Evolutionary conservation across 768 basidiomycete species (phyloP).

Genomic region (Tylopilus cervinicoccineus): DNA sequence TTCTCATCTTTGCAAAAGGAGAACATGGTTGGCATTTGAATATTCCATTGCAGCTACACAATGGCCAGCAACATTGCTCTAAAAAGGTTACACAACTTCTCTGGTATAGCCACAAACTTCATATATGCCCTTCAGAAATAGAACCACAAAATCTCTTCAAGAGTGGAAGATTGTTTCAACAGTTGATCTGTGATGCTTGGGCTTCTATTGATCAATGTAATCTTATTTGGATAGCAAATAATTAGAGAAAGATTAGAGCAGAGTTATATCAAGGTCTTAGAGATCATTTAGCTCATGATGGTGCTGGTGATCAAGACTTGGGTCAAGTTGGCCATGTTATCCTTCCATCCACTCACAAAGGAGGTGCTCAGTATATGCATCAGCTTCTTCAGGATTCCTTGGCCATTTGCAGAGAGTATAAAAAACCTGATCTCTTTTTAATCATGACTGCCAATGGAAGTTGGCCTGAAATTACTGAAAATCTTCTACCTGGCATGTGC

Average conservation of each 20-base stretch:
- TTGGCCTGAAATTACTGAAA: conserved; percentile 42
- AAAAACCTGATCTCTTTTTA: conserved; percentile 43
- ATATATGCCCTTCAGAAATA: conserved; percentile 1
- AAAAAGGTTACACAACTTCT: conserved; percentile 28
- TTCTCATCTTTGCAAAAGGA: conserved; percentile 40
- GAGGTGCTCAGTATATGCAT: conserved; percentile 40
- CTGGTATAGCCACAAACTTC: conserved; percentile 33
- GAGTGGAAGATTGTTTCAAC: conserved; percentile 40
- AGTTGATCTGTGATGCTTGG: conserved; percentile 44
- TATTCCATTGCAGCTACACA: conserved; percentile 10
- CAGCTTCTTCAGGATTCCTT: conserved; percentile 44
- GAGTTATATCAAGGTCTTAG: conserved; percentile 33
- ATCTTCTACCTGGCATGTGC: conserved; percentile 32
- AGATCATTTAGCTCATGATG: conserved; percentile 29
- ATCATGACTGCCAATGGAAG: conserved; percentile 50
- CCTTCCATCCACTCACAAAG: conserved; percentile 40
- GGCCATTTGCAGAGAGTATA: conserved; percentile 37
- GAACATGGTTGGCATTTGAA: conserved; percentile 35
- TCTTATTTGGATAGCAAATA: conserved; percentile 31
- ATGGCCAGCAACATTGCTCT: not conserved
- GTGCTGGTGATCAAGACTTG: conserved; percentile 18
- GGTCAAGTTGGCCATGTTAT: conserved; percentile 29
- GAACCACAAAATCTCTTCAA: conserved; percentile 30
- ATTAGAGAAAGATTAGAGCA: conserved; percentile 35
- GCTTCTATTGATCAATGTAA: conserved; percentile 40